Percentiles rank a stretch among this genome's conserved stretches.
Conservation (phyloP, 371 early-diverging fungal genomes). For the Amoeboaphelidium occidentale region DNA sequence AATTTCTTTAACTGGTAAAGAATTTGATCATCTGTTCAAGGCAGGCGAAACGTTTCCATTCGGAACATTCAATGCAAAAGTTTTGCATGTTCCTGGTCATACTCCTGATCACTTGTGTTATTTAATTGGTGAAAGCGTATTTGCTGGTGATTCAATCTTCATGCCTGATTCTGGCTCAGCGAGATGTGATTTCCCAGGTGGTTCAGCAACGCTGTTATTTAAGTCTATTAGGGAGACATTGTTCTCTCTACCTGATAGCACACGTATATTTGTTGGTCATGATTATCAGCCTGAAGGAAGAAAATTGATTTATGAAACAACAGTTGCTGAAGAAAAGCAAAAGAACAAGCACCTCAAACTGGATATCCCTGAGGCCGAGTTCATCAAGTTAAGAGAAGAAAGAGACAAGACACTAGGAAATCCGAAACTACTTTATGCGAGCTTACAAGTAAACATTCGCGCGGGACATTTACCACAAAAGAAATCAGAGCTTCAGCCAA, state of each 20-base stretch:
- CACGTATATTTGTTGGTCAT: slow-evolving; percentile 7
- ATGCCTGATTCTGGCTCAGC: slow-evolving; percentile 12
- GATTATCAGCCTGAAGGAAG: slow-evolving; percentile 8
- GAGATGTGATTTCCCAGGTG: slow-evolving; percentile 12
- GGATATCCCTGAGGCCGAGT: slow-evolving; percentile 3
- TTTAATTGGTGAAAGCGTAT: slow-evolving; percentile 7
- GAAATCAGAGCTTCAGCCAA: too few relatives aligned
- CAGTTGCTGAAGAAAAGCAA: slow-evolving; percentile 4
- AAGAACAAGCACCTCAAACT: slow-evolving; percentile 8
- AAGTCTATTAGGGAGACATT: background rate
- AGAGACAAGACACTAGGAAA: slow-evolving; percentile 6
- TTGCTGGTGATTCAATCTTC: slow-evolving; percentile 10
- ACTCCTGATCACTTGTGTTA: slow-evolving; percentile 6
- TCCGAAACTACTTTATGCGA: slow-evolving; percentile 7
- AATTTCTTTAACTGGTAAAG: slow-evolving; percentile 3
- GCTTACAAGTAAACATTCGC: slow-evolving; percentile 7
- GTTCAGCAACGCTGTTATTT: slow-evolving; percentile 5
- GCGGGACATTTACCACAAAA: slow-evolving; percentile 6
- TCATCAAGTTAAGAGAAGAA: slow-evolving; percentile 4
- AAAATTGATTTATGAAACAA: slow-evolving; percentile 1
- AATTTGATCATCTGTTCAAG: slow-evolving; percentile 6
- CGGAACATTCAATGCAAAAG: slow-evolving; percentile 1
- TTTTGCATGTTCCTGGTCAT: slow-evolving; percentile 9
- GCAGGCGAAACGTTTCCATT: slow-evolving; percentile 6
- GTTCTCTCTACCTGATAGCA: background rate